Percentiles rank a stretch among this genome's conserved stretches.
Conservation (phyloP, 768 basidiomycete genomes). For the Agrocybe chaxingu region DNA sequence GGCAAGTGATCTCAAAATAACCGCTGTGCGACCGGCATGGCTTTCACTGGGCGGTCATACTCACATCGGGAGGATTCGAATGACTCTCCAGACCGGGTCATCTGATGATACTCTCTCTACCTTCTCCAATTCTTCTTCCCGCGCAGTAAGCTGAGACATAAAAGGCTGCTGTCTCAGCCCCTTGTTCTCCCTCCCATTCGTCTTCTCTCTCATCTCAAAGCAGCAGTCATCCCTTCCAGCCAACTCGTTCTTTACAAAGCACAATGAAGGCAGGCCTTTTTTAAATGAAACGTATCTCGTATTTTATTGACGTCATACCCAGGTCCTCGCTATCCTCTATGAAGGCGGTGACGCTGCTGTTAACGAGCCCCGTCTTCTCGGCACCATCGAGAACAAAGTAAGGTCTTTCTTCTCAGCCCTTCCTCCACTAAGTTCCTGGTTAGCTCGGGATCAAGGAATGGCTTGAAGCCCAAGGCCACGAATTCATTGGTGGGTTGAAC, state of each 20-base stretch:
- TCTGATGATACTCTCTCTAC: constrained; percentile 12
- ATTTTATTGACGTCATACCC: constrained; percentile 10
- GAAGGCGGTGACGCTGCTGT: constrained; percentile 62
- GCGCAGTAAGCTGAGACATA: constrained; percentile 14
- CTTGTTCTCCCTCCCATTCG: constrained; percentile 1
- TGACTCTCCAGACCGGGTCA: constrained; percentile 11
- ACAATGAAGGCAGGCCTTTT: constrained; percentile 18
- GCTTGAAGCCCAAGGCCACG: constrained; percentile 71
- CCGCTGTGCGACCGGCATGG: too few species aligned
- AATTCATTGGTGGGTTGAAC: constrained; percentile 55
- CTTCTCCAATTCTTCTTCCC: constrained; percentile 8
- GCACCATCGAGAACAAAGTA: constrained; percentile 79
- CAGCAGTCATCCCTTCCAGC: not conserved
- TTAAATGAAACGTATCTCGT: not conserved
- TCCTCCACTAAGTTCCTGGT: constrained; percentile 4
- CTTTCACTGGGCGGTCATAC: not conserved
- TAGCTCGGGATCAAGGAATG: constrained; percentile 73
- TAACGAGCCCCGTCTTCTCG: constrained; percentile 72
- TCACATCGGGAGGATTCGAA: constrained; percentile 15
- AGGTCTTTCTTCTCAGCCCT: not conserved
- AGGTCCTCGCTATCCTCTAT: constrained; percentile 78
- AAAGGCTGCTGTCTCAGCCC: constrained; percentile 10
- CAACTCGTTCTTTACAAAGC: constrained; percentile 1
- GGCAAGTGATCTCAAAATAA: too few species aligned
- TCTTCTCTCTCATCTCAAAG: not conserved